Evolutionary conservation across 2,329 filamentous ascomycete species (phyloP).

Genomic region (Epichloe uncinata): DNA sequence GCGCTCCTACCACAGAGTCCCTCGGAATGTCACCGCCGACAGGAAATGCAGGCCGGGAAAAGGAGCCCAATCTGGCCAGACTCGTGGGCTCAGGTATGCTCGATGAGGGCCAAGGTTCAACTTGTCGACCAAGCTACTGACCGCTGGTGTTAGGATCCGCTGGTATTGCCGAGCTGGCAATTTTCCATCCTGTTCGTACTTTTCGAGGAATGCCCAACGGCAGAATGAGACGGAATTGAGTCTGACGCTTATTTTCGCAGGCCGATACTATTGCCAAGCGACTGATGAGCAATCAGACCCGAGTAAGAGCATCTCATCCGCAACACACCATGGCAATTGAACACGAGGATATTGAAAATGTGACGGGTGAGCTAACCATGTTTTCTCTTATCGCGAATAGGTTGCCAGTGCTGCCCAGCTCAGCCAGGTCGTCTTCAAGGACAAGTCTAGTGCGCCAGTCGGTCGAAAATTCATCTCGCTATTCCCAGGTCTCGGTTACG

Average conservation of each 20-base stretch:
- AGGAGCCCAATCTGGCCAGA: slow-evolving; percentile 79
- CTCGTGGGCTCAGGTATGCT: slow-evolving; percentile 78
- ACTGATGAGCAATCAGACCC: slow-evolving; percentile 91
- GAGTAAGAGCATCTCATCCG: slow-evolving; percentile 28
- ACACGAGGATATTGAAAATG: background rate
- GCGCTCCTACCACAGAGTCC: background rate
- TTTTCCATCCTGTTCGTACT: slow-evolving; percentile 71
- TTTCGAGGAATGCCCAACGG: slow-evolving; percentile 1
- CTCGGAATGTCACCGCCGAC: slow-evolving; percentile 46
- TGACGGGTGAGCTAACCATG: slow-evolving; percentile 9
- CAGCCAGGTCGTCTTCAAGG: slow-evolving; percentile 88
- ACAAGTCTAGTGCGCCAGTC: slow-evolving; percentile 59
- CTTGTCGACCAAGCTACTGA: slow-evolving; percentile 8
- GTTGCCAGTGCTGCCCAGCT: slow-evolving; percentile 41
- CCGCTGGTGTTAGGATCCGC: slow-evolving; percentile 53
- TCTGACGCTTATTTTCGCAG: slow-evolving; percentile 26
- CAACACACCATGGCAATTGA: background rate
- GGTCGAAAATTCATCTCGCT: slow-evolving; percentile 81
- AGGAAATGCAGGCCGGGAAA: slow-evolving; percentile 40
- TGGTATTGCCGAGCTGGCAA: slow-evolving; percentile 81
- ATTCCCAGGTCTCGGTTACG: slow-evolving; percentile 94
- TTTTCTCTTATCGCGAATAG: slow-evolving; percentile 10
- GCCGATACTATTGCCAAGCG: slow-evolving; percentile 98
- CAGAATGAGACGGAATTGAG: background rate
- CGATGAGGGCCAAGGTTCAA: background rate